Base-by-base conservation (phyloP, 1,284 basidiomycete genomes). In the Pulveroboletus ridleyi region DNA sequence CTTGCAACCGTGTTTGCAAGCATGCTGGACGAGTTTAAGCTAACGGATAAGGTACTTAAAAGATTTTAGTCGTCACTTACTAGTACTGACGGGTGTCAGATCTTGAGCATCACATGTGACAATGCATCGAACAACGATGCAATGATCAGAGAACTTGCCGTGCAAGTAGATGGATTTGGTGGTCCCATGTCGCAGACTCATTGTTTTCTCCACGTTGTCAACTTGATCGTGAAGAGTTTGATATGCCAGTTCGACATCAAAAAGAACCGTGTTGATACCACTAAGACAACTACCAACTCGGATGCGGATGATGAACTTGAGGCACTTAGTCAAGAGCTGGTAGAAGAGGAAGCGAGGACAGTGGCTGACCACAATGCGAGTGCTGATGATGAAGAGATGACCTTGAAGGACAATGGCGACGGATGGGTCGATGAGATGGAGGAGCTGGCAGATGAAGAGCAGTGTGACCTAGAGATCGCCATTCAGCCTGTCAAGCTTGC, bases 61-160 rank as follows among this genome's bases (percentile, higher is more conserved):
- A 33, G 17, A 33, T 53, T 10, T 33, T 29, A 33, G 15, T 53
- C 6, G 4, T 29, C 29, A 53, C 52, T 53, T 53, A 53, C 52
- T 53, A 53, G 52, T 53, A 53, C 52, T 53, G 25, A 53, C 20
- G 5, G 11, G 25, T 22, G 18, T 20, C 29, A 53, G 52, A 33
- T 53, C 25, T 53, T 54, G 52, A 54, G 52, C 10, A 9, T 53
- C 52, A 53, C 52, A 53, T 53, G 29, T 53, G 25, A 53, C 52
- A 53, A 20, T 53, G 29, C 20, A 0, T 54, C 5, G 6, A 53
- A 53, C 9, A 54, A 54, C 14, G 8, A 54, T 33, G 18, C 33
- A 22, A 54, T 54, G 20, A 33, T 54, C 20, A 54, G 52, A 54
- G 52, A 54, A 14, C 52, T 54, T 33, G 25, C 29, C 20, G 9